Evolutionary conservation across 495 filamentous ascomycete species (phyloP).

Genomic region (Geopyxis carbonaria): DNA sequence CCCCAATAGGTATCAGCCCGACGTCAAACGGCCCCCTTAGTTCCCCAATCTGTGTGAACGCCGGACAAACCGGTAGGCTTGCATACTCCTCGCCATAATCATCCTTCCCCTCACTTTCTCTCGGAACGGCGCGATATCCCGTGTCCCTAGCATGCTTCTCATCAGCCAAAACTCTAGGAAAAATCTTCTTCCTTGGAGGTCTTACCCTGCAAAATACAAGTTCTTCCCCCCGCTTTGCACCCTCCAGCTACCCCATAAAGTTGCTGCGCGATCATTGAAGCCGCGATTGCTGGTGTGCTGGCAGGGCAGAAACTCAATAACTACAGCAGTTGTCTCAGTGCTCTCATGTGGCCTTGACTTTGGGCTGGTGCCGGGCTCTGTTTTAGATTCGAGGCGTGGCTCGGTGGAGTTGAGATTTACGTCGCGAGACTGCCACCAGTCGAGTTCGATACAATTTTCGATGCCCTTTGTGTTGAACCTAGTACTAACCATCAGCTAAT

Average conservation of each 20-base stretch:
- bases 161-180: conserved; percentile 6
- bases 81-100: conserved; percentile 53
- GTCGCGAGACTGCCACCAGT: conserved; percentile 85
- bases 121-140: conserved; percentile 66
- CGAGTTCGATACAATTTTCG: conserved; percentile 62
- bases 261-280: conserved; percentile 48
- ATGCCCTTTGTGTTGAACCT: conserved; percentile 43
- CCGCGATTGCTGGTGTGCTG: conserved; percentile 64
- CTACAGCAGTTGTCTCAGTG: no score
- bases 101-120: conserved; percentile 40
- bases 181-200: no score
- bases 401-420: no score
- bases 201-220: conserved; percentile 30
- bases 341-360: no score
- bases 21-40: conserved; percentile 77
- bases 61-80: conserved; percentile 59
- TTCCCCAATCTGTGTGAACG: conserved; percentile 71
- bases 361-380: no score
- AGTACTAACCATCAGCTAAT: neutral
- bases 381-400: conserved; percentile 44
- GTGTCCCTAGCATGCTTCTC: conserved; percentile 35
- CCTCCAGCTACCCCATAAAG: conserved; percentile 79
- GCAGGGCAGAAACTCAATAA: conserved; percentile 69
- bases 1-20: conserved; percentile 84
- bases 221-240: conserved; percentile 56